Conservation (phyloP, 495 filamentous ascomycete genomes). For the Xylaria scruposa region DNA sequence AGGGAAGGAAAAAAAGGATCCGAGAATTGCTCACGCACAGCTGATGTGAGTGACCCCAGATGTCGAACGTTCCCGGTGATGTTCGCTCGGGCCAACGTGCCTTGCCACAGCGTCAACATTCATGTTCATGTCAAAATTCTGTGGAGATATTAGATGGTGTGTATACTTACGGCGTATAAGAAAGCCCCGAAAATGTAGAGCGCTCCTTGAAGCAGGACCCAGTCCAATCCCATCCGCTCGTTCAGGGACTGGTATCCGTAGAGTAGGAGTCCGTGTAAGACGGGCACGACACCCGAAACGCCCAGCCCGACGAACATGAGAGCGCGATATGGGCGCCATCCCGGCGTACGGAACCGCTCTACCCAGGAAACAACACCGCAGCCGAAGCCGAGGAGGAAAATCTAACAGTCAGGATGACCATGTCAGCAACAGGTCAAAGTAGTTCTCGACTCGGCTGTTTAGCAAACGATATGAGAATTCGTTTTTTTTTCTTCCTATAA, state of each 20-base stretch:
- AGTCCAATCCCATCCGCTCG: slow-evolving; percentile 78
- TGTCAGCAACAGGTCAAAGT: background rate
- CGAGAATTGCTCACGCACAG: slow-evolving; percentile 39
- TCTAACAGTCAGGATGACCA: slow-evolving; percentile 53
- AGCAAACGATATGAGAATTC: background rate
- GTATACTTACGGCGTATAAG: slow-evolving; percentile 50
- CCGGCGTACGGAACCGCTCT: slow-evolving; percentile 80
- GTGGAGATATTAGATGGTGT: slow-evolving; percentile 8
- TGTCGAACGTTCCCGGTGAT: slow-evolving; percentile 70
- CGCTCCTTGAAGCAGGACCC: slow-evolving; percentile 76
- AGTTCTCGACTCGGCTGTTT: background rate
- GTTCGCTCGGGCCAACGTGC: slow-evolving; percentile 67
- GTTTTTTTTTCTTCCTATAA: too few relatives aligned
- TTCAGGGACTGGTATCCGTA: slow-evolving; percentile 58
- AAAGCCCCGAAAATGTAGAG: slow-evolving; percentile 87
- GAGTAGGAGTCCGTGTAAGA: slow-evolving; percentile 68
- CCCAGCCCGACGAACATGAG: slow-evolving; percentile 92
- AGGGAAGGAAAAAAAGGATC: too few relatives aligned
- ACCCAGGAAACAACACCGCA: slow-evolving; percentile 78
- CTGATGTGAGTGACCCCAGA: slow-evolving; percentile 81
- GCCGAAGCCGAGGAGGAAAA: slow-evolving; percentile 73
- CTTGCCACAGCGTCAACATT: slow-evolving; percentile 36
- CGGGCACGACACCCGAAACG: slow-evolving; percentile 80
- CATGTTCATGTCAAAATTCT: background rate
- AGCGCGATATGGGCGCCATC: slow-evolving; percentile 67